Percentiles rank a stretch among this genome's conserved stretches.
Conservation (phyloP, 495 filamentous ascomycete genomes). For the Xylaria longipes region DNA sequence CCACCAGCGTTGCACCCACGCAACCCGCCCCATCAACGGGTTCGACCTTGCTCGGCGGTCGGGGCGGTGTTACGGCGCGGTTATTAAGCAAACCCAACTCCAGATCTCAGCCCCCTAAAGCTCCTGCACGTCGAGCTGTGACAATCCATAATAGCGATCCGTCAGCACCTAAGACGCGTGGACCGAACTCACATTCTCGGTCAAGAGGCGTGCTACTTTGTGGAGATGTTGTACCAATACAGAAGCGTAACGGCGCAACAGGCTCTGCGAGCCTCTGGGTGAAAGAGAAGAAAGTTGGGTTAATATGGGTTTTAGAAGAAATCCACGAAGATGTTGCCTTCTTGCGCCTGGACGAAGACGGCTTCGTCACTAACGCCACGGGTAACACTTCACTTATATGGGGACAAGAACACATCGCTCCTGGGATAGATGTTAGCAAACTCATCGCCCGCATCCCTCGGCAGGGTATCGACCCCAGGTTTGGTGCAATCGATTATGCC, state of each 20-base stretch:
- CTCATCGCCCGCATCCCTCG: slow-evolving; percentile 84
- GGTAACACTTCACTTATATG: slow-evolving; percentile 80
- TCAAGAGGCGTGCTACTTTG: slow-evolving; percentile 92
- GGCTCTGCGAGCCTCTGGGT: slow-evolving; percentile 97
- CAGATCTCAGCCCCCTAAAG: slow-evolving; percentile 56
- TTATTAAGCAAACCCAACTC: slow-evolving; percentile 88
- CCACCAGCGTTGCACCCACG: slow-evolving; percentile 48
- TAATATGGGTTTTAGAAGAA: slow-evolving; percentile 98
- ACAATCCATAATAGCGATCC: slow-evolving; percentile 79
- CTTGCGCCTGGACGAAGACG: slow-evolving; percentile 74
- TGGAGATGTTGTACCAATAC: slow-evolving; percentile 95
- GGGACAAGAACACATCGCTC: slow-evolving; percentile 69
- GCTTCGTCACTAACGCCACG: slow-evolving; percentile 67
- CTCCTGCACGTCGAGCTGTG: slow-evolving; percentile 61
- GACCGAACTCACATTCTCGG: slow-evolving; percentile 64
- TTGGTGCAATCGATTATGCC: slow-evolving; percentile 73
- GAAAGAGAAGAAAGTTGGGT: slow-evolving; percentile 90
- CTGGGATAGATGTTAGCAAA: slow-evolving; percentile 73
- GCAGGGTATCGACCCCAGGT: slow-evolving; percentile 65
- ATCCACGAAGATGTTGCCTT: slow-evolving; percentile 91
- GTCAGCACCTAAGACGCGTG: slow-evolving; percentile 59
- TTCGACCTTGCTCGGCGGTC: slow-evolving; percentile 63
- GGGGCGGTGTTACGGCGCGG: slow-evolving; percentile 83
- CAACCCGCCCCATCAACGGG: slow-evolving; percentile 50
- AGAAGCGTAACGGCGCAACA: slow-evolving; percentile 88